These are phyloP conservation scores for Lactarius indigo DNA, from an alignment of 768 basidiomycete genomes.

Conservation along the genomic window DNA sequence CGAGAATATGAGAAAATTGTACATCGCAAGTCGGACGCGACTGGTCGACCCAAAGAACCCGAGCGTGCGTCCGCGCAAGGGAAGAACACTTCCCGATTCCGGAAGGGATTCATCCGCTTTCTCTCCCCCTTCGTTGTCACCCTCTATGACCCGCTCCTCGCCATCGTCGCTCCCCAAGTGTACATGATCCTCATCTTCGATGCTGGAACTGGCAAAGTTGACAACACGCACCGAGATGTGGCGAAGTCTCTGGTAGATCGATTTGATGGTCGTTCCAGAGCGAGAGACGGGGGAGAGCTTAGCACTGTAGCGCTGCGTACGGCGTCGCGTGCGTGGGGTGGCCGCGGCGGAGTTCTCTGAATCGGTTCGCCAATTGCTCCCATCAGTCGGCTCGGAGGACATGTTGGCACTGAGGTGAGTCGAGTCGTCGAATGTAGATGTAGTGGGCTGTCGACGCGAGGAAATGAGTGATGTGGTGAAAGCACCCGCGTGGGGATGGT, in stretches of 20 bases:
- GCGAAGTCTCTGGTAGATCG: conserved; percentile 53
- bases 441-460: conserved; percentile 31
- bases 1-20: conserved; percentile 66
- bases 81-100: conserved; percentile 44
- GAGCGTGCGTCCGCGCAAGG: conserved; percentile 75
- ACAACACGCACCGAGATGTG: conserved; percentile 78
- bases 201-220: conserved; percentile 59
- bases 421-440: conserved; percentile 54
- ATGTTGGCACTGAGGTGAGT: conserved; percentile 55
- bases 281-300: conserved; percentile 58
- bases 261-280: conserved; percentile 56
- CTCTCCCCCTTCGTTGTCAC: conserved; percentile 36
- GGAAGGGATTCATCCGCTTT: conserved; percentile 30
- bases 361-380: conserved; percentile 28
- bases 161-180: conserved; percentile 42
- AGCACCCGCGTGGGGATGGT: conserved; percentile 40
- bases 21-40: conserved; percentile 58
- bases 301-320: conserved; percentile 49
- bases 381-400: conserved; percentile 34
- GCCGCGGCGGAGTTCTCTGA: conserved; percentile 36
- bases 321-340: conserved; percentile 37
- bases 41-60: conserved; percentile 72
- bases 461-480: conserved; percentile 53
- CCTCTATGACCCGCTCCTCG: conserved; percentile 26
- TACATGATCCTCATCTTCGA: conserved; percentile 61